Conservation (phyloP, 331 rosid genomes). For the Rosa hybrid region DNA sequence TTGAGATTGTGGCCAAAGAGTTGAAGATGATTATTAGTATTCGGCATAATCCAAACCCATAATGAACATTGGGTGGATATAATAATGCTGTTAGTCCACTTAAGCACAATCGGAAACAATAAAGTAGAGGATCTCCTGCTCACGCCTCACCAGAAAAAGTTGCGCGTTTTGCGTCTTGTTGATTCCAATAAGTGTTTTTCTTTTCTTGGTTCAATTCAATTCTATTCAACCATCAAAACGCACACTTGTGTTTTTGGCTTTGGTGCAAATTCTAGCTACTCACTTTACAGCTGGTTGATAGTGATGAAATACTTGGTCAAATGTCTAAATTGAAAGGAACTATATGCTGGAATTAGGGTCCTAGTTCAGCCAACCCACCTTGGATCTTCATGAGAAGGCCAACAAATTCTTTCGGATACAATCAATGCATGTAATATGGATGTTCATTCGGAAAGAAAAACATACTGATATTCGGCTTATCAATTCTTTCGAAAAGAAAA, state of each 20-base stretch:
- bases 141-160: constrained; percentile 1
- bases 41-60: not conserved
- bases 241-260: constrained; percentile 7
- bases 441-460: not conserved
- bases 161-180: not conserved
- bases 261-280: constrained; percentile 6
- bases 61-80: not conserved
- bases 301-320: constrained; percentile 20
- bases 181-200: not conserved
- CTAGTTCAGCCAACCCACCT: constrained; percentile 6
- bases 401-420: not conserved
- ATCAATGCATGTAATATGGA: not conserved
- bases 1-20: constrained; percentile 20
- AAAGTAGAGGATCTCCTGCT: not conserved
- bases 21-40: constrained; percentile 7
- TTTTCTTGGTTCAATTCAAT: constrained; percentile 20
- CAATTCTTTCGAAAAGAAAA: not conserved
- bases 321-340: not conserved
- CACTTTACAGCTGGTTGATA: constrained; percentile 15
- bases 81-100: not conserved
- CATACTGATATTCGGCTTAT: too few relatives aligned
- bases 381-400: not conserved
- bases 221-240: constrained; percentile 7
- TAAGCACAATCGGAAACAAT: not conserved
- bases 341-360: constrained; percentile 3